Evolutionary conservation across 108 stramenopile genomes (phyloP), one percentile per base, ranked within the genome.

Genomic region (Cyclotella cryptica): DNA sequence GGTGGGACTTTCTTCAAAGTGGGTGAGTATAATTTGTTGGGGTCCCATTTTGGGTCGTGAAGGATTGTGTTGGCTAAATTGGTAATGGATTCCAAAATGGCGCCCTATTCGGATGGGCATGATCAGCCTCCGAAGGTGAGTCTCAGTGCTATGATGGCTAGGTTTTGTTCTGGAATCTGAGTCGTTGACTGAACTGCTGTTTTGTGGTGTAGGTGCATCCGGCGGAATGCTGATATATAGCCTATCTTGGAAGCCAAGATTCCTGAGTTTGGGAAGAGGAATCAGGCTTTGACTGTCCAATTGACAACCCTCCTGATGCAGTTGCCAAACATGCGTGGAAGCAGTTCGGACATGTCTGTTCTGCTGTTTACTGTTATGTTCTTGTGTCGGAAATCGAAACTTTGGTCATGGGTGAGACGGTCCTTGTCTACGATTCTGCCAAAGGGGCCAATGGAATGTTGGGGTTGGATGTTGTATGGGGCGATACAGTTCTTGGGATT

Each of bases 121-220:
- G 75, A 67, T 0, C 40, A 19, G 0, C 75, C 68, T 2, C 75
- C 75, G 39, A 77, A 77, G 2, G 75, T 69, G 0, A 77, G 75
- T 8, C 55, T 15, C 8, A 77, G 75, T 15, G 55, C 29, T 2
- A 77, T 43, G 19, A 61, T 49, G 6, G 75, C 75, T 28, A 77
- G 42, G 15, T 58, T 29, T 26, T 67, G 21, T n/a, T 68, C 67
- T 17, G 49, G 67, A 29, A 55, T 17, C 41, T 70, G 71, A 14
- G 71, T 61, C 26, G 26, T 51, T 4, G 62, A 44, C 39, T 76
- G 55, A 1, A 69, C 15, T 8, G 74, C 66, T 22, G 19, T 67
- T 39, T 19, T 35, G 0, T 26, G 15, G 27, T 60, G 60, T 28
- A 72, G 22, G 28, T 61, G 59, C n/a, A n/a, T n/a, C n/a, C n/a